Percentiles rank a stretch among this genome's conserved stretches.
These are phyloP conservation scores for Aurantiochytrium sp. DNA, from an alignment of 108 stramenopile species.

Conservation along the genomic window DNA sequence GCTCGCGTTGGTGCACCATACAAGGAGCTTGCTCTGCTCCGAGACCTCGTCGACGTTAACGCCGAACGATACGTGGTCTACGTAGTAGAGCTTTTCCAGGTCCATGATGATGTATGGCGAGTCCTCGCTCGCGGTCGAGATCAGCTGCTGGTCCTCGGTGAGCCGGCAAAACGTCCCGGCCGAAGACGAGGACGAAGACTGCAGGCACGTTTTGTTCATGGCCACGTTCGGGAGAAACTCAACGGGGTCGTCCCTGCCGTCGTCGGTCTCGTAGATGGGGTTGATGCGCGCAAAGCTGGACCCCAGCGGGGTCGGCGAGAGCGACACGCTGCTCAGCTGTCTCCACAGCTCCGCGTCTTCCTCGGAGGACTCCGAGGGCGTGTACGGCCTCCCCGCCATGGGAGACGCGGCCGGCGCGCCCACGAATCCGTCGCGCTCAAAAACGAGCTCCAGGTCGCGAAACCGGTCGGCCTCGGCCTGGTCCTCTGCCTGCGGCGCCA, in stretches of 20 bases:
- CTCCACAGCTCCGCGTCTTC: background rate
- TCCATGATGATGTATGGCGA: conserved; percentile 8
- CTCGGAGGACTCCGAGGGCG: background rate
- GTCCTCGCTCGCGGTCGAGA: background rate
- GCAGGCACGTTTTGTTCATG: background rate
- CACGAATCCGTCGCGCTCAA: background rate
- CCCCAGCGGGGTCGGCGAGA: background rate
- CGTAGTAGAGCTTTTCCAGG: background rate
- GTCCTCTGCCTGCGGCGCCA: no score
- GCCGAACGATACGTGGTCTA: background rate
- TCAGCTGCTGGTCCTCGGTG: background rate
- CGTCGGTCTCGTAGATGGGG: background rate
- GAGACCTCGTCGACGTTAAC: conserved; percentile 6
- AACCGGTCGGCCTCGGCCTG: no score
- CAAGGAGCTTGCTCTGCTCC: background rate
- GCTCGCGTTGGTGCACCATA: background rate
- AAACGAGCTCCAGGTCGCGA: no score
- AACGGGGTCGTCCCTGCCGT: background rate
- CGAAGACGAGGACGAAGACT: background rate
- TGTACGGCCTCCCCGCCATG: background rate
- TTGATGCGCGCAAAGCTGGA: background rate
- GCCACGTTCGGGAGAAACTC: conserved; percentile 21
- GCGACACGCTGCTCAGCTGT: background rate
- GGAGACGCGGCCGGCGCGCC: background rate
- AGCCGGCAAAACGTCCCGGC: conserved; percentile 23